These are phyloP conservation scores for Leavenworthia alabamica DNA, from an alignment of 345 rosid genomes.

Conservation along the genomic window DNA sequence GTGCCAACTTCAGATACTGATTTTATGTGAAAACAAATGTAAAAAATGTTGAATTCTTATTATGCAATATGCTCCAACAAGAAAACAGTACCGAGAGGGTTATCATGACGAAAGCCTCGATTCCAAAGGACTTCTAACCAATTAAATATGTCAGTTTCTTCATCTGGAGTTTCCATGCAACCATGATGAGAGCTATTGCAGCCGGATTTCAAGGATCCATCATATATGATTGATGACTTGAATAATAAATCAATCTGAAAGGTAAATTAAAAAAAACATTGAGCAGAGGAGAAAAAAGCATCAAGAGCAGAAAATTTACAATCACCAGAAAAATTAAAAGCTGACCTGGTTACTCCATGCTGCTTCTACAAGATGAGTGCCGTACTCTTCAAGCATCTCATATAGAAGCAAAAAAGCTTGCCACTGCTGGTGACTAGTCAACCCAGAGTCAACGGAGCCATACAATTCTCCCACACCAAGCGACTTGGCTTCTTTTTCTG, in stretches of 20 bases:
- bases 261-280: conserved; percentile 19
- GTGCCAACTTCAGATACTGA: not conserved
- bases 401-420: conserved; percentile 75
- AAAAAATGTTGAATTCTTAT: not conserved
- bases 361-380: too few species aligned
- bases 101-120: conserved; percentile 75
- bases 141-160: conserved; percentile 44
- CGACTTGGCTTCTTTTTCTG: conserved; percentile 84
- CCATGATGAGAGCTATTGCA: conserved; percentile 28
- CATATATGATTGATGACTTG: conserved; percentile 46
- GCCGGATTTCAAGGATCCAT: conserved; percentile 39
- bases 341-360: conserved; percentile 95
- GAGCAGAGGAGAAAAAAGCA: conserved; percentile 15
- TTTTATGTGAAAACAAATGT: not conserved
- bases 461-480: conserved; percentile 66
- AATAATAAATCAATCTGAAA: conserved; percentile 67
- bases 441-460: conserved; percentile 40
- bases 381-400: conserved; percentile 94
- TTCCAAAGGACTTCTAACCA: conserved; percentile 90
- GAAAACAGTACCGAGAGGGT: conserved; percentile 70
- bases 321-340: not conserved
- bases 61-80: conserved; percentile 13
- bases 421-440: conserved; percentile 62
- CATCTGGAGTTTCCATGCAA: conserved; percentile 31
- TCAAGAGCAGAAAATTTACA: conserved; percentile 6